These are phyloP conservation scores for Apiospora sp. DNA, from an alignment of 2,329 filamentous ascomycete species.

Conservation along the genomic window DNA sequence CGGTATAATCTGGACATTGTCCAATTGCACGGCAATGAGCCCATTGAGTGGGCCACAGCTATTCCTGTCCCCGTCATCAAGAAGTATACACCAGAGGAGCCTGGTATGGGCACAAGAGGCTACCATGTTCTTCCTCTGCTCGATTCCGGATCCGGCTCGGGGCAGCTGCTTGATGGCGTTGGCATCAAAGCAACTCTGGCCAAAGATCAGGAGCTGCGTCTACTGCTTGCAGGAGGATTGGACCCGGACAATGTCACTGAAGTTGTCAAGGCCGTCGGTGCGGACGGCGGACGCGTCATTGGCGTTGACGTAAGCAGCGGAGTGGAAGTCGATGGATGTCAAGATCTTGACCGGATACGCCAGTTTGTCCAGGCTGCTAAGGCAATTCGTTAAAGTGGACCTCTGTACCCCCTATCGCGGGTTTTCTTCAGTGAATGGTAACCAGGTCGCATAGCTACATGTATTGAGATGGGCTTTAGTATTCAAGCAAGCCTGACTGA, in stretches of 20 bases:
- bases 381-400: constrained; percentile 37
- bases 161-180: constrained; percentile 76
- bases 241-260: constrained; percentile 79
- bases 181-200: constrained; percentile 73
- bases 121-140: constrained; percentile 86
- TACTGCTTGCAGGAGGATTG: constrained; percentile 87
- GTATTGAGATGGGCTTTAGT: not conserved
- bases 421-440: not conserved
- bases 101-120: constrained; percentile 76
- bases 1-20: constrained; percentile 84
- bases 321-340: constrained; percentile 83
- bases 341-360: constrained; percentile 81
- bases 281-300: constrained; percentile 68
- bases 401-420: not conserved
- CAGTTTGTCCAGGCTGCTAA: constrained; percentile 83
- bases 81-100: constrained; percentile 79
- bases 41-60: constrained; percentile 87
- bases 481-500: not conserved
- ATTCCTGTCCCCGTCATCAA: constrained; percentile 93
- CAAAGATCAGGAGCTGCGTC: constrained; percentile 72
- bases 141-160: constrained; percentile 87
- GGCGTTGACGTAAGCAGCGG: constrained; percentile 95
- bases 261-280: constrained; percentile 69
- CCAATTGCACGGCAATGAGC: constrained; percentile 91
- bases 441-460: not conserved